A percentile compares a stretch with the other conserved stretches of the same genome.
phyloP scores from a whole-genome alignment of 192 early-diverging fungal species.

The Jimgerdemannia flammicorona region DNA sequence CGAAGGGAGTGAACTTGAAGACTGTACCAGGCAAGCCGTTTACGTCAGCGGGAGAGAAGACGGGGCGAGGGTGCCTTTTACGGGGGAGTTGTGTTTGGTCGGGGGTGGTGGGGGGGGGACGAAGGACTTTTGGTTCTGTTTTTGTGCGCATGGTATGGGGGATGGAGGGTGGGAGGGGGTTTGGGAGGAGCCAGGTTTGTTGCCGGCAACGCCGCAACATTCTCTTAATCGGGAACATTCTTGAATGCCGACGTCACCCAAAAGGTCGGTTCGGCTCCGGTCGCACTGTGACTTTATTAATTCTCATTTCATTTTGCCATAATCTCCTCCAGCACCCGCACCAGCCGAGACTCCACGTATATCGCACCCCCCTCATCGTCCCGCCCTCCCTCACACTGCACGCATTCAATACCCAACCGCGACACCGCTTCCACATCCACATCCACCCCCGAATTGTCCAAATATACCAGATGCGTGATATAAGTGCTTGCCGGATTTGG shows the following conservation, averaged over 20 bases:
- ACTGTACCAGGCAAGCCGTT: not conserved
- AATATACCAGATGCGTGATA: conserved; percentile 49
- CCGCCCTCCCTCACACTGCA: conserved; percentile 9
- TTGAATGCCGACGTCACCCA: too few relatives aligned
- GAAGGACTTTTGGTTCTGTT: not conserved
- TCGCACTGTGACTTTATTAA: not conserved
- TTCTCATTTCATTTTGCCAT: not conserved
- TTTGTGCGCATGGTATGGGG: not conserved
- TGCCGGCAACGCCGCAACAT: not conserved
- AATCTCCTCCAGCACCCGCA: conserved; percentile 20
- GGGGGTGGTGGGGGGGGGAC: too few relatives aligned
- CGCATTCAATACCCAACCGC: conserved; percentile 44
- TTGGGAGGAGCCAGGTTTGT: not conserved
- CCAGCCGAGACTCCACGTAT: conserved; percentile 25
- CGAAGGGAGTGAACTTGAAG: not conserved
- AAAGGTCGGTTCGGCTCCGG: not conserved
- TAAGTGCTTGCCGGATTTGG: conserved; percentile 33
- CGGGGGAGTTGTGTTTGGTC: not conserved
- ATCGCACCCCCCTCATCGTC: conserved; percentile 20
- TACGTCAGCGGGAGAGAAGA: not conserved
- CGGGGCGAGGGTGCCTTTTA: too few relatives aligned
- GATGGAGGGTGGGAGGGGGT: not conserved
- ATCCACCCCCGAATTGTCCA: conserved; percentile 45
- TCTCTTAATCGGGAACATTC: not conserved
- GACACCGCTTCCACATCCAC: conserved; percentile 42